phyloP scores from a whole-genome alignment of 208 protist genomes.

The Blastocrithidia nonstop region DNA sequence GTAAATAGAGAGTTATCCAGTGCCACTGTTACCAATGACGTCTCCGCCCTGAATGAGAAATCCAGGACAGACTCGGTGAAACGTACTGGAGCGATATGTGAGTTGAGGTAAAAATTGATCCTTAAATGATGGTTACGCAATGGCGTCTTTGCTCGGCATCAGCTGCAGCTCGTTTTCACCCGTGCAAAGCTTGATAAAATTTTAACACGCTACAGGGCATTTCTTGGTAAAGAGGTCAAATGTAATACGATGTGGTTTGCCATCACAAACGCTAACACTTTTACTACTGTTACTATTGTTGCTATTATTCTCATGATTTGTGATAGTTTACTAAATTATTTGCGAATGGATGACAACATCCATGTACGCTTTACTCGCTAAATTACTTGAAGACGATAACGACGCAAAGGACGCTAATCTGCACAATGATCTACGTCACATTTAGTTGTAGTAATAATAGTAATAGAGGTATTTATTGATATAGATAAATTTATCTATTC shows the following conservation, averaged over 20 bases:
- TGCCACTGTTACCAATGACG: slow-evolving; percentile 73
- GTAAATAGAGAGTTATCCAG: slow-evolving; percentile 94
- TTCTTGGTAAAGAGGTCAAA: slow-evolving; percentile 69
- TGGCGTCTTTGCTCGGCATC: slow-evolving; percentile 28
- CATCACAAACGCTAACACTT: slow-evolving; percentile 27
- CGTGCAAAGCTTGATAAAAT: slow-evolving; percentile 83
- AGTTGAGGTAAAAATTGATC: slow-evolving; percentile 78
- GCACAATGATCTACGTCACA: too few relatives aligned
- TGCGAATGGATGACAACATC: too few relatives aligned
- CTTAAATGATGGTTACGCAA: slow-evolving; percentile 48
- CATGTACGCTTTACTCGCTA: too few relatives aligned
- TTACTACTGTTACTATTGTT: slow-evolving; percentile 2
- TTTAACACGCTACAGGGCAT: slow-evolving; percentile 62
- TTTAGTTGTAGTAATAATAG: too few relatives aligned
- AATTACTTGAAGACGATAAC: too few relatives aligned
- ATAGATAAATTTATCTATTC: too few relatives aligned
- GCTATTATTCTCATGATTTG: not conserved
- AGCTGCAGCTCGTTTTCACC: slow-evolving; percentile 61
- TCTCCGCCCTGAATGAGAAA: slow-evolving; percentile 90
- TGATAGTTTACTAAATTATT: too few relatives aligned
- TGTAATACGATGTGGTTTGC: slow-evolving; percentile 32
- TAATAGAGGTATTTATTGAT: too few relatives aligned
- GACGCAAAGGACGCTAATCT: too few relatives aligned
- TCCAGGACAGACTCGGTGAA: slow-evolving; percentile 85
- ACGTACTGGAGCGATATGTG: slow-evolving; percentile 74